phyloP scores from a whole-genome alignment of 371 early-diverging fungal genomes.

The Mortierella sp. region DNA sequence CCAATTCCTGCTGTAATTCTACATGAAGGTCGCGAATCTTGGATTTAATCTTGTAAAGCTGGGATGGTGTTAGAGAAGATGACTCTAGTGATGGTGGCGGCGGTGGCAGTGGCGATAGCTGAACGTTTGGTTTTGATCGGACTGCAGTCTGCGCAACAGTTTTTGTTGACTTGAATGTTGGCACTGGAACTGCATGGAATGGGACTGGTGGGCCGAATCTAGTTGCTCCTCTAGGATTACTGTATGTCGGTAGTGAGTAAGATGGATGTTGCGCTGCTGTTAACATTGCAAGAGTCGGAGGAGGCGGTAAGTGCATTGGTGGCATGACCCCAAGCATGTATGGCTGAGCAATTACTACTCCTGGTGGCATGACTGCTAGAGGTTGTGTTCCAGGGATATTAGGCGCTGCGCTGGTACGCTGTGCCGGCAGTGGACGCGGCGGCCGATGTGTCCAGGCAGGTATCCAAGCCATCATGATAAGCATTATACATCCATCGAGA shows the following conservation, averaged over 20 bases:
- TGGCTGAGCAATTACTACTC: background rate
- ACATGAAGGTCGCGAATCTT: background rate
- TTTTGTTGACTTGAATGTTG: too few species aligned
- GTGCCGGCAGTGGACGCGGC: background rate
- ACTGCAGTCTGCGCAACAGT: too few species aligned
- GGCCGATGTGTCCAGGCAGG: constrained; percentile 1
- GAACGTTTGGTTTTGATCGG: background rate
- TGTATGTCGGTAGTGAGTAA: too few species aligned
- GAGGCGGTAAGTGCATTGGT: background rate
- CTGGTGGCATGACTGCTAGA: background rate
- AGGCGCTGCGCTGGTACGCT: background rate
- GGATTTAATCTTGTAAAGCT: background rate
- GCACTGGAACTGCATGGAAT: background rate
- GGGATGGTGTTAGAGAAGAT: background rate
- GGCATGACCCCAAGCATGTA: background rate
- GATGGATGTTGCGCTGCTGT: background rate
- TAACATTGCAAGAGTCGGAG: background rate
- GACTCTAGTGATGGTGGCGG: background rate
- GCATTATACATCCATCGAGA: background rate
- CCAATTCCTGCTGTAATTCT: background rate
- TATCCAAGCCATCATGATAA: background rate
- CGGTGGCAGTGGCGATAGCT: background rate
- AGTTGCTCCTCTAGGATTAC: background rate
- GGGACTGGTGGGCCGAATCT: background rate
- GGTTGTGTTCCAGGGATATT: background rate